Evolutionary conservation across 164 flowering plant species (phyloP).

Genomic region (Cinnamomum micranthum): DNA sequence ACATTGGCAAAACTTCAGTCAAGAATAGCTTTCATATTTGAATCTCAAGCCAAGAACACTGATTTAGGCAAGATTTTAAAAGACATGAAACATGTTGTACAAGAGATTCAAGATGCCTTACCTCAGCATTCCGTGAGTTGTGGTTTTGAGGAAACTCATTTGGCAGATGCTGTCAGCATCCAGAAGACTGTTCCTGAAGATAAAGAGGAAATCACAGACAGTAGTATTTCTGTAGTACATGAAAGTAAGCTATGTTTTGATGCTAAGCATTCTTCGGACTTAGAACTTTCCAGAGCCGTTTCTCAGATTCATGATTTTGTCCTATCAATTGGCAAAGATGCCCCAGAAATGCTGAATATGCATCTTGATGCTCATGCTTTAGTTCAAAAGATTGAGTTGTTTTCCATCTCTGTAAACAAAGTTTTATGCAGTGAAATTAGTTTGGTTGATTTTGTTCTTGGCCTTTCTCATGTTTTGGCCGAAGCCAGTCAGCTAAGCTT

Average conservation of each 20-base stretch:
- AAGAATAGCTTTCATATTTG: slow-evolving; percentile 24
- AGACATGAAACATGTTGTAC: slow-evolving; percentile 45
- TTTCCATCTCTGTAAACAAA: slow-evolving; percentile 45
- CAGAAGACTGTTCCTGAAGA: slow-evolving; percentile 29
- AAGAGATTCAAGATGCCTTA: slow-evolving; percentile 38
- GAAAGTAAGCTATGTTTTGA: slow-evolving; percentile 12
- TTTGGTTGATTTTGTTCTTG: slow-evolving; percentile 54
- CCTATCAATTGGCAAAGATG: slow-evolving; percentile 62
- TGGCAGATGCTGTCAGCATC: slow-evolving; percentile 25
- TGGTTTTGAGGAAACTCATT: slow-evolving; percentile 26
- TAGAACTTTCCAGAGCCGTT: slow-evolving; percentile 49
- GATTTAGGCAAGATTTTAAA: slow-evolving; percentile 36
- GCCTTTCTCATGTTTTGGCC: slow-evolving; percentile 60
- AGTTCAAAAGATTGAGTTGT: slow-evolving; percentile 42
- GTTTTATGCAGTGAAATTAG: slow-evolving; percentile 29
- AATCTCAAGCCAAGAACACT: slow-evolving; percentile 23
- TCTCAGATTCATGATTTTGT: slow-evolving; percentile 71
- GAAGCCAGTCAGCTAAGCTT: slow-evolving; percentile 53
- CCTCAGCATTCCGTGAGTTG: slow-evolving; percentile 25
- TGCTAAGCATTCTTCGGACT: slow-evolving; percentile 10
- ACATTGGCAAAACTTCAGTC: slow-evolving; percentile 19
- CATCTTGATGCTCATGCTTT: slow-evolving; percentile 37
- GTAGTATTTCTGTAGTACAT: slow-evolving; percentile 23
- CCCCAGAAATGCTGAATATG: slow-evolving; percentile 32
- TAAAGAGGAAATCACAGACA: slow-evolving; percentile 26